Percentiles rank a stretch among this genome's conserved stretches.
These are phyloP conservation scores for Shiraia sp. DNA, from an alignment of 2,329 filamentous ascomycete species.

Conservation along the genomic window DNA sequence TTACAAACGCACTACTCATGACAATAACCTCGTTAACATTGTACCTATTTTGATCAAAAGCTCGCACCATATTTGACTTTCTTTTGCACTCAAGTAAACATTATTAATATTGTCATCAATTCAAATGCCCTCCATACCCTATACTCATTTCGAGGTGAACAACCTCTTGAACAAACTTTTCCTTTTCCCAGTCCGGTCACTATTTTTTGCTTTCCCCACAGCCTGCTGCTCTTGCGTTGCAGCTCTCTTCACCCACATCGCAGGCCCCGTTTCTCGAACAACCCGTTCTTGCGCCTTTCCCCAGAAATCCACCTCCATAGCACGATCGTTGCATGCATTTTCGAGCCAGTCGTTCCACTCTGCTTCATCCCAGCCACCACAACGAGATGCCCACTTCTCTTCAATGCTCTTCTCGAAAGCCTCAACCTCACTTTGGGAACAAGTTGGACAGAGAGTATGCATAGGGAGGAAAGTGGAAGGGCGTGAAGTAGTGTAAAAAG, in stretches of 20 bases:
- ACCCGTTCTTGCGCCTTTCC: constrained; percentile 33
- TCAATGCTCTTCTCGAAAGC: constrained; percentile 18
- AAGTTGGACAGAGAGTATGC: constrained; percentile 29
- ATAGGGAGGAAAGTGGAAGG: constrained; percentile 22
- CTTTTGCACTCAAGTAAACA: no score
- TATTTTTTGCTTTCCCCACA: constrained; percentile 7
- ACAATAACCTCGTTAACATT: no score
- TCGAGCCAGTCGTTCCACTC: constrained; percentile 34
- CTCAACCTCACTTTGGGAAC: constrained; percentile 29
- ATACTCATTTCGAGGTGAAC: no score
- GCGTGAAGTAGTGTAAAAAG: constrained; percentile 26
- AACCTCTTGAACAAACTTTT: constrained; percentile 22
- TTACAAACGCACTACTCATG: no score
- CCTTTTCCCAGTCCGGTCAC: constrained; percentile 7
- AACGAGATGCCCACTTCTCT: constrained; percentile 26
- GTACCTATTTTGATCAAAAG: no score
- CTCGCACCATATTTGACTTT: no score
- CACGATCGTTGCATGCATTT: constrained; percentile 19
- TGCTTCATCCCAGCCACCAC: constrained; percentile 21
- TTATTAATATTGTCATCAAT: no score
- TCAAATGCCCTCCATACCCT: no score
- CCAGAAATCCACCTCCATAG: constrained; percentile 32
- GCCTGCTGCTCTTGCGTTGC: constrained; percentile 5
- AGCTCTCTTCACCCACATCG: constrained; percentile 2
- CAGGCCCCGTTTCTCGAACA: constrained; percentile 21